Evolutionary conservation across 139 green algal genomes (phyloP).

Genomic region (Dunaliella primolecta): DNA sequence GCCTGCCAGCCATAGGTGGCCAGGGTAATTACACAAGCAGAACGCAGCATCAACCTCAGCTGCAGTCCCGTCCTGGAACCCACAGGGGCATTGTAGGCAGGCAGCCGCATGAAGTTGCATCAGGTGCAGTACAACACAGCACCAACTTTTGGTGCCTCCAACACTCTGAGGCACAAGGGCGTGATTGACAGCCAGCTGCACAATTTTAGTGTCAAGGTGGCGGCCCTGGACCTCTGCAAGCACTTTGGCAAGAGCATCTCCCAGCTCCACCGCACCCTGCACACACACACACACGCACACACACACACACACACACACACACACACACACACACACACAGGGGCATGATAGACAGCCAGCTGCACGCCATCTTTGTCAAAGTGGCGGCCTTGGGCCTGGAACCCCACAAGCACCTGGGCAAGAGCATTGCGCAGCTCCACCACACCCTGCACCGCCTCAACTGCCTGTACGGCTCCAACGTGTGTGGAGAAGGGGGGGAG

Average conservation of each 20-base stretch:
- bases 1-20: too few species aligned
- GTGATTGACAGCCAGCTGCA: conserved; percentile 68
- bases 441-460: conserved; percentile 42
- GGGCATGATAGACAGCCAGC: conserved; percentile 58
- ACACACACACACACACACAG: conserved; percentile 22
- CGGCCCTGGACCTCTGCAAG: conserved; percentile 68
- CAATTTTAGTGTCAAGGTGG: conserved; percentile 85
- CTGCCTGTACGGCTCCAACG: conserved; percentile 75
- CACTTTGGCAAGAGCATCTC: conserved; percentile 81
- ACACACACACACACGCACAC: conserved; percentile 12
- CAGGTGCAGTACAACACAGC: too few species aligned
- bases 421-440: conserved; percentile 59
- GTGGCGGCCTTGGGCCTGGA: conserved; percentile 82
- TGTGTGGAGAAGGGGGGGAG: conserved; percentile 96
- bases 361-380: conserved; percentile 84
- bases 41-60: too few species aligned
- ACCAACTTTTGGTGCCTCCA: too few species aligned
- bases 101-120: background rate
- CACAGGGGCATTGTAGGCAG: too few species aligned
- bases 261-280: conserved; percentile 57
- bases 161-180: conserved; percentile 19
- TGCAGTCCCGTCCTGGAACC: too few species aligned
- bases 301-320: conserved; percentile 10
- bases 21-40: too few species aligned
- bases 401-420: conserved; percentile 82